Evolutionary conservation across 306 rosid species (phyloP), one percentile per base, ranked within the genome.

Genomic region (Ceratonia siliqua): DNA sequence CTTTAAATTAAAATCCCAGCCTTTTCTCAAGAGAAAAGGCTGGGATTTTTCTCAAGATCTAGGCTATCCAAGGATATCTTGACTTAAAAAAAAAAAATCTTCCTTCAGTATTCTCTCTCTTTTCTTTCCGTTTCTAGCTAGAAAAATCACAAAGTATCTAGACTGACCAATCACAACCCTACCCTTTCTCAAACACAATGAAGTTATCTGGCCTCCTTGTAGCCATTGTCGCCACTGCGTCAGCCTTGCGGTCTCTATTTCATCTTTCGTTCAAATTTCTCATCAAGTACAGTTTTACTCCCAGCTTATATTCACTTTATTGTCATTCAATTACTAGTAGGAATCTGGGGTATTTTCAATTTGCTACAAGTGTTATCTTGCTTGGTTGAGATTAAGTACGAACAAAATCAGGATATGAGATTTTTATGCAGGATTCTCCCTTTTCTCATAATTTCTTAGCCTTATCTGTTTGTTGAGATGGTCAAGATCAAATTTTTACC

Each of bases 151-250:
- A 38, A 45, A 11, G 30, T 38, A 62, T 62, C 21, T 45, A 21
- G 6, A n/a, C 49, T 2, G 2, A 22, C 36, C 35, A 48, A 17
- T 24, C 12, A 2, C 8, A 0, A 20, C 15, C 0, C 38, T 12
- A 20, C 28, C 30, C 8, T n/a, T n/a, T n/a, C n/a, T n/a, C n/a
- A n/a, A n/a, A n/a, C n/a, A 20, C 48, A 42, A 85, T 85, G 90
- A 88, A 88, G 86, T 79, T 81, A 35, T 83, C 86, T 24, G 78
- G 88, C 48, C 43, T 85, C 74, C 56, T 88, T 21, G 92, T 88
- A 1, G 92, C 88, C 61, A 64, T 88, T 20, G n/a, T 83, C 58
- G 90, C 88, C 55, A 85, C 89, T 27, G 87, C 84, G 0, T 65
- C 91, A 4, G 87, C 89, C 72, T 82, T 32, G 82, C 84, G 9